These are phyloP conservation scores for Aureobasidium sp. DNA, from an alignment of 2,329 filamentous ascomycete genomes.

Conservation along the genomic window DNA sequence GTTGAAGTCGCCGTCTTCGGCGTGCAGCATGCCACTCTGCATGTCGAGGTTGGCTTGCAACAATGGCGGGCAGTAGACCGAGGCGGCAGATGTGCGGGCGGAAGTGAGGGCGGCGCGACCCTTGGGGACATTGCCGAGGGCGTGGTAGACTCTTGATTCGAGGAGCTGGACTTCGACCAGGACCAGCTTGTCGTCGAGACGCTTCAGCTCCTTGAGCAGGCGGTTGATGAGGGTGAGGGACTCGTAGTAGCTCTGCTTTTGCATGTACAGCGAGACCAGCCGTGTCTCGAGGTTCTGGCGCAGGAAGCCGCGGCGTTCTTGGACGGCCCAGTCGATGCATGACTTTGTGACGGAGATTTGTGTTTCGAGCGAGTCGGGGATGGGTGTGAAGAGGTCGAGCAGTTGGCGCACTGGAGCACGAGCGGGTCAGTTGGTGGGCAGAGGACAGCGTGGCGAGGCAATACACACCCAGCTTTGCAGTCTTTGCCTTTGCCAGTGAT, in stretches of 20 bases:
- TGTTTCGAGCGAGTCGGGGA: slow-evolving; percentile 88
- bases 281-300: slow-evolving; percentile 97
- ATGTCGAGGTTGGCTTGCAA: slow-evolving; percentile 96
- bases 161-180: slow-evolving; percentile 96
- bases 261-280: slow-evolving; percentile 88
- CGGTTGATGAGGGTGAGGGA: slow-evolving; percentile 93
- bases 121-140: slow-evolving; percentile 92
- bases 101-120: slow-evolving; percentile 89
- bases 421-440: slow-evolving; percentile 11
- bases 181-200: slow-evolving; percentile 95
- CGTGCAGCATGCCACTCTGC: slow-evolving; percentile 98
- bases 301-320: slow-evolving; percentile 88
- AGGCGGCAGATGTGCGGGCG: slow-evolving; percentile 88
- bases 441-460: no score
- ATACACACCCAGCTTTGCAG: slow-evolving; percentile 80
- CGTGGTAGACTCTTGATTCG: slow-evolving; percentile 95
- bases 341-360: slow-evolving; percentile 95
- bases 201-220: slow-evolving; percentile 91
- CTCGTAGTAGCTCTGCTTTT: slow-evolving; percentile 96
- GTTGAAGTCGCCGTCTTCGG: slow-evolving; percentile 98
- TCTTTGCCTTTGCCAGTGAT: slow-evolving; percentile 97
- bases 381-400: slow-evolving; percentile 87
- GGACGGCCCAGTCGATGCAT: slow-evolving; percentile 98
- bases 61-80: slow-evolving; percentile 91
- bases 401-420: slow-evolving; percentile 71